Base-by-base conservation (phyloP, 331 rosid species). In the Cydonia oblonga region DNA sequence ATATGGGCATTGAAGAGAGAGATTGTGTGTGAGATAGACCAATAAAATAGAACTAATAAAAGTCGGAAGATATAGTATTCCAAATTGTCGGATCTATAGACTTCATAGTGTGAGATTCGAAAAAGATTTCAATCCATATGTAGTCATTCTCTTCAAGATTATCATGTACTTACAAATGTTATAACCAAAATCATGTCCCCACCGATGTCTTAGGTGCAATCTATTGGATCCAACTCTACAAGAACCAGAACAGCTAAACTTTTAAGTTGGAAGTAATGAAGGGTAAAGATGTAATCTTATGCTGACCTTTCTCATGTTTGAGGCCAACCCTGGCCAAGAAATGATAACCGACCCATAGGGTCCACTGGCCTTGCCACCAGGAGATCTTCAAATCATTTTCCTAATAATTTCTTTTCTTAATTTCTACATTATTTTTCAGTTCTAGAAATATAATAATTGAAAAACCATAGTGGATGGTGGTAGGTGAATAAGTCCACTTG, bases 401-500 rank as follows among this genome's bases (percentile, higher is more conserved):
- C 7, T 0, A n/a, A 4, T 22, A 7, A 8, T 8, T n/a, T 9
- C 19, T 15, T 35, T 53, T 35, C 6, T 62, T 11, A 26, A n/a
- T 23, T 15, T 12, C 14, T n/a, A 25, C 10, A 65, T 24, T 33
- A 40, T 42, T 42, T 4, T 42, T 42, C 16, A 13, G 49, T 42
- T 2, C 5, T 12, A 42, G 49, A 13, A 53, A 19, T 53, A 53
- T 5, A 49, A 53, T 25, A 38, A 22, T 29, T 35, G 23, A 64
- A 64, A 53, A 59, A 18, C 19, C 40, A 51, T 65, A 69, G 82
- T 84, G 84, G 87, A 70, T 66, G 71, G 76, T 81, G 92, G 63
- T 85, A 69, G 96, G 95, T 78, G 60, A 89, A 85, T 68, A 79
- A 64, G 74, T 89, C 83, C 89, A 79, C 74, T 42, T 12, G 22